Base-by-base conservation (phyloP, 2,329 filamentous ascomycete species). In the Epichloe hybrida region DNA sequence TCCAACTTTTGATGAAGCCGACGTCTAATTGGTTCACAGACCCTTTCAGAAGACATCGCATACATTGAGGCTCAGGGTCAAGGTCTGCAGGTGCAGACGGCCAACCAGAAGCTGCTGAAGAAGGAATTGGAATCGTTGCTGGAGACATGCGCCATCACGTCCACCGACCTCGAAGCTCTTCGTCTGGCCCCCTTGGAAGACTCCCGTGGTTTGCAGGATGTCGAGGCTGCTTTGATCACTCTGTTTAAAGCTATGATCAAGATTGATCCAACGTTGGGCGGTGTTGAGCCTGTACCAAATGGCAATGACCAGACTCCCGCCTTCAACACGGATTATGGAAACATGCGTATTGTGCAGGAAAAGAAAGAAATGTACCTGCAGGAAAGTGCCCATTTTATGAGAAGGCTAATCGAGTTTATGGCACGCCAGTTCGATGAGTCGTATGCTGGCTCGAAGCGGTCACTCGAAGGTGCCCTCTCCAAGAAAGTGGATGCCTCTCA, bases 31-130 rank as follows among this genome's bases (percentile, higher is more conserved):
- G 53, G 63, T 6, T 2, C 31, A 23, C 61, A 94, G 85, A 97
- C 90, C 46, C 75, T 98, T 34, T 89, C 90, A 51, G 91, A 97
- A 47, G 93, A 98, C 60, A 94, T 98, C 59, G 84, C 89, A 3
- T 97, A 94, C 64, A 97, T 98, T 56, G 93, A 98, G 70, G 89
- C 93, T 2, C 93, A 98, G 67, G 90, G 88, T 6, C 91, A 98
- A 69, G 93, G 93, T 72, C 72, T 98, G 45, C 93, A 98, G 62
- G 91, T 98, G 6, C 93, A 97, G 67, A 91, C 91, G 20, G 88
- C 93, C 40, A 98, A 98, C 60, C 93, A 98, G 65, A 95, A 95
- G 65, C 77, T 95, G 31, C 76, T 98, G 45, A 88, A 91, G 65
- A 87, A 84, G 55, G 93, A 98, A 66, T 76, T 98, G 2, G 83